Conservation (phyloP, 305 asterid genomes). For the Solanum chacoense region DNA sequence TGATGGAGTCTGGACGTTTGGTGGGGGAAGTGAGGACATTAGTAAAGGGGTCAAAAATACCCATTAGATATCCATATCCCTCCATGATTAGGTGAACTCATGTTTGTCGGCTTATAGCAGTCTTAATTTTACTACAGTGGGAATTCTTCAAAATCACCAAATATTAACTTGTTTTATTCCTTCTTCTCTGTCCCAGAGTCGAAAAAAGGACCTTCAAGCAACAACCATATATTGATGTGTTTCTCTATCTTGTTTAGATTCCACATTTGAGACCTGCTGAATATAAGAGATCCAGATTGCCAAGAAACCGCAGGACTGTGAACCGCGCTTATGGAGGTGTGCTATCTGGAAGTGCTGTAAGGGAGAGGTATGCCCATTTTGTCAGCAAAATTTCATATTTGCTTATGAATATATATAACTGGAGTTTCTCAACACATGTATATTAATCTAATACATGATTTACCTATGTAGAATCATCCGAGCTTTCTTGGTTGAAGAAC, state of each 20-base stretch:
- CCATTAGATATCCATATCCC: background rate
- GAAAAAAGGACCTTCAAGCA: background rate
- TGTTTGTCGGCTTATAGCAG: background rate
- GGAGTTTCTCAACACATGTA: background rate
- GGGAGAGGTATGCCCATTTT: conserved; percentile 33
- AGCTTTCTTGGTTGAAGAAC: conserved; percentile 48
- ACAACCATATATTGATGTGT: background rate
- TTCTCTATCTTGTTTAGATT: conserved; percentile 23
- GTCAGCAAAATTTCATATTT: background rate
- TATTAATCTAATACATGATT: background rate
- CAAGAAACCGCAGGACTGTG: conserved; percentile 59
- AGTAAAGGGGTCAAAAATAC: background rate
- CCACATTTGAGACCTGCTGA: conserved; percentile 72
- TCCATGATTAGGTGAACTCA: background rate
- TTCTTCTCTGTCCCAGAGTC: background rate
- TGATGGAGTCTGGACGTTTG: background rate
- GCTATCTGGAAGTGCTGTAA: conserved; percentile 49
- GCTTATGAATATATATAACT: background rate
- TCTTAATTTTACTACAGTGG: background rate
- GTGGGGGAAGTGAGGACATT: background rate
- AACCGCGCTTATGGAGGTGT: conserved; percentile 72
- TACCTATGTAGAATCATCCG: conserved; percentile 30
- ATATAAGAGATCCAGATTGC: conserved; percentile 63
- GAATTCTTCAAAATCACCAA: background rate
- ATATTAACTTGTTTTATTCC: background rate